Percentiles rank a stretch among this genome's conserved stretches.
phyloP scores from a whole-genome alignment of 805 yeast species.

The Teunomyces gatunensis region DNA sequence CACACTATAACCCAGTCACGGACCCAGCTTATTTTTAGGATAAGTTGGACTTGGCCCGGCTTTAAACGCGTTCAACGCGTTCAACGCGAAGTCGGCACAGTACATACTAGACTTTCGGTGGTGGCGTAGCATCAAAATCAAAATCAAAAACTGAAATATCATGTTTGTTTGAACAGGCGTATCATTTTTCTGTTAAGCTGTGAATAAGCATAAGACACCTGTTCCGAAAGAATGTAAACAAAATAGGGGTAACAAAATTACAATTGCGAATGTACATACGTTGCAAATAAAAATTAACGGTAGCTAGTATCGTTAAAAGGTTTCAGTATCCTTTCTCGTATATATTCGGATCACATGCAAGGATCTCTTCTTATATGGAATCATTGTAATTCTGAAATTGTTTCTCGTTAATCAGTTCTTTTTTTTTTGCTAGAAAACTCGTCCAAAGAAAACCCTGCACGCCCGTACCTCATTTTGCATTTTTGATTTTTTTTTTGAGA shows the following conservation, averaged over 20 bases:
- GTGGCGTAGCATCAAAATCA: too few species aligned
- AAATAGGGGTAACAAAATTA: neutral
- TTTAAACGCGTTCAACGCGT: neutral
- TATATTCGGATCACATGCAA: too few species aligned
- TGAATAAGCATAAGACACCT: neutral
- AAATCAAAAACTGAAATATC: too few species aligned
- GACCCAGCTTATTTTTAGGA: neutral
- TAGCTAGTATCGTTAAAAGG: too few species aligned
- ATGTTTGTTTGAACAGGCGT: too few species aligned
- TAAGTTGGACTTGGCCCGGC: neutral
- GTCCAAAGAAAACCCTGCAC: neutral
- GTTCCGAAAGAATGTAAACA: neutral
- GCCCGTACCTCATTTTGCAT: constrained; percentile 2
- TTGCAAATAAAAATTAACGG: too few species aligned
- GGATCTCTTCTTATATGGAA: too few species aligned
- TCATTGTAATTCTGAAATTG: too few species aligned
- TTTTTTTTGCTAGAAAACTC: neutral
- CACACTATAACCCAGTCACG: neutral
- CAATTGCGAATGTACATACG: neutral
- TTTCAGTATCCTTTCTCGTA: too few species aligned
- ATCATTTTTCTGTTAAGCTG: neutral
- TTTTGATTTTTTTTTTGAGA: neutral
- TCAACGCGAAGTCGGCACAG: neutral
- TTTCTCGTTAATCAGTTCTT: neutral
- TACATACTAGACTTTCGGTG: neutral